Base-by-base conservation (phyloP, 495 filamentous ascomycete genomes). In the Podospora didyma region DNA sequence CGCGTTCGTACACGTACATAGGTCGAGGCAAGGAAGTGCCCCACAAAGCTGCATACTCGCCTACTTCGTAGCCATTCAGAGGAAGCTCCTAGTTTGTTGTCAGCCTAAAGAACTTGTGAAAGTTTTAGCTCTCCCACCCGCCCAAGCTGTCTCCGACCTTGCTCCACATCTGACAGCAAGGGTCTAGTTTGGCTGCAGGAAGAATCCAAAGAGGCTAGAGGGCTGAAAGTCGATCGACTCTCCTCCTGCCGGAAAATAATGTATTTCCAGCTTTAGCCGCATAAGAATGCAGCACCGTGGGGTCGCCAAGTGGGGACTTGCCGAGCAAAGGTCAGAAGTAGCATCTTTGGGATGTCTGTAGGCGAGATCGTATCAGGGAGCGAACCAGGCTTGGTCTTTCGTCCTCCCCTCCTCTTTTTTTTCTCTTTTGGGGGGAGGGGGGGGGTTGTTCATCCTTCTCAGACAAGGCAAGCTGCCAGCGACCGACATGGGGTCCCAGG, bases 11-110 rank as follows among this genome's bases (percentile, higher is more conserved):
- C 26, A 31, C 9, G 26, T 31, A 9, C 4, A 31, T n/a, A n/a
- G n/a, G n/a, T n/a, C n/a, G 26, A 31, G 26, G 3, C 26, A 31
- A 31, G 26, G 26, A n/a, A n/a, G 21, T 56, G 54, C 28, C 54
- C 54, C 54, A 57, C 54, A 50, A 42, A 35, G 41, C 3, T n/a
- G 41, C 41, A 44, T 44, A 3, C 41, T 21, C 46, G 21, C 7
- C 46, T 12, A 24, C 46, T 10, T 47, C 26, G 26, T 31, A 31
- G 26, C 26, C 26, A 31, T 31, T 31, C 26, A 31, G 9, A 31
- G 26, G 26, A 31, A 9, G 26, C 26, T 31, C 26, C 46, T n/a
- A 44, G 16, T 14, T n/a, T 44, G 19, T 4, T 20, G 19, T 31
- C 26, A 31, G 26, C 4, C 4, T 9, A 3, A 31, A 31, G 9